These are phyloP conservation scores for Salvia sclarea DNA, from an alignment of 305 asterid species.

Conservation along the genomic window DNA sequence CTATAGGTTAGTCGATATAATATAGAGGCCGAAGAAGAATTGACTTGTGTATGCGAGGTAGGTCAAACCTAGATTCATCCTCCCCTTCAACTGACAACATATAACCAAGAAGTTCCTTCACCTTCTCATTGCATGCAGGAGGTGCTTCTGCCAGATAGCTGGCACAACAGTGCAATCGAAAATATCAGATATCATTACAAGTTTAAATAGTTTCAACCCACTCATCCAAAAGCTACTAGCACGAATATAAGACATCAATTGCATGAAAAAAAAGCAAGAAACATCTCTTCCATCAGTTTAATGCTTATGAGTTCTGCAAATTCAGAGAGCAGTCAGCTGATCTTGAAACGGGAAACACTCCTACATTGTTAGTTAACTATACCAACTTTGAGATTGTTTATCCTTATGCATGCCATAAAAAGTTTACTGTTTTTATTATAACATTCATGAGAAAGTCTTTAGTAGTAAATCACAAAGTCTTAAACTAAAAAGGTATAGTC, in stretches of 20 bases:
- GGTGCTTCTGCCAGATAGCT: conserved; percentile 96
- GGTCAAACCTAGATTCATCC: conserved; percentile 62
- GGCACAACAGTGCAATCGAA: conserved; percentile 35
- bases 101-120: conserved; percentile 66
- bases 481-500: conserved; percentile 5
- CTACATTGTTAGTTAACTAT: neutral
- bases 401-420: neutral
- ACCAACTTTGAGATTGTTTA: conserved; percentile 8
- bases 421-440: neutral
- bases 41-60: conserved; percentile 20
- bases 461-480: neutral
- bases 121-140: conserved; percentile 70
- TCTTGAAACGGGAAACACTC: conserved; percentile 18
- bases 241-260: conserved; percentile 12
- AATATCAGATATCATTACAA: conserved; percentile 26
- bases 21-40: neutral
- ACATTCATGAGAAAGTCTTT: conserved; percentile 6
- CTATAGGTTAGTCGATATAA: conserved; percentile 26
- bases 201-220: conserved; percentile 12
- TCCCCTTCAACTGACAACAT: conserved; percentile 83
- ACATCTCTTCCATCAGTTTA: conserved; percentile 7
- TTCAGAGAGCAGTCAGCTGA: neutral
- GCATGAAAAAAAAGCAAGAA: conserved; percentile 20
- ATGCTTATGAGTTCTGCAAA: conserved; percentile 13
- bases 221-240: conserved; percentile 3